Conservation (phyloP, 176 grass and related monocot genomes). For the Themeda triandra region DNA sequence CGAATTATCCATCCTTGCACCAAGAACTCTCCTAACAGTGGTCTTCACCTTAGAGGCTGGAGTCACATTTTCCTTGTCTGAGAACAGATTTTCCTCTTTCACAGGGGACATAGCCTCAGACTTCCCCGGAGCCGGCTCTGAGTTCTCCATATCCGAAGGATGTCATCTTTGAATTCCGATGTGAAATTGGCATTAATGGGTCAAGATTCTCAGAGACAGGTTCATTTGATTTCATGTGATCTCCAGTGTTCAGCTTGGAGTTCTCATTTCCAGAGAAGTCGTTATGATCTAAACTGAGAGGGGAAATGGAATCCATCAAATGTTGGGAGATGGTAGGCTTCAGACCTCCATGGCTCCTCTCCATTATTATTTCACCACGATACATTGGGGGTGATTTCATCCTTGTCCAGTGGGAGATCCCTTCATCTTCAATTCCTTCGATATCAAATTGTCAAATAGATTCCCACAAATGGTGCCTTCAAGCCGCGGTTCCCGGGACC, state of each 20-base stretch:
- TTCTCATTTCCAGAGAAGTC: constrained; percentile 37
- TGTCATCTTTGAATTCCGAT: constrained; percentile 31
- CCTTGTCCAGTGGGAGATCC: no score
- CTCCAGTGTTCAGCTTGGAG: constrained; percentile 17
- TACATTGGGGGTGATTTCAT: no score
- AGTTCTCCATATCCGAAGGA: constrained; percentile 37
- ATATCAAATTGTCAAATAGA: no score
- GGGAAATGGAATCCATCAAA: no score
- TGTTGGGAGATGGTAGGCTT: no score
- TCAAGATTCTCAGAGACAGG: constrained; percentile 1
- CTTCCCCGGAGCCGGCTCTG: constrained; percentile 16
- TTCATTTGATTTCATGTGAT: constrained; percentile 23
- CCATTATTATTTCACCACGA: no score
- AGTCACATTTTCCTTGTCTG: constrained; percentile 55
- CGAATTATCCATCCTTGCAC: constrained; percentile 42
- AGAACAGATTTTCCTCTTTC: constrained; percentile 37
- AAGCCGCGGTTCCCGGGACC: background rate
- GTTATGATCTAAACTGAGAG: constrained; percentile 38
- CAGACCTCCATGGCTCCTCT: no score
- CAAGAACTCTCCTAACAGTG: constrained; percentile 41
- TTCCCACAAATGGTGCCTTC: no score
- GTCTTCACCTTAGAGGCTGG: constrained; percentile 41
- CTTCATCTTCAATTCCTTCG: no score
- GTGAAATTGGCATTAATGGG: constrained; percentile 10
- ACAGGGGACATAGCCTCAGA: constrained; percentile 22